phyloP scores from a whole-genome alignment of 106 monocot species.

The Chionographis japonica region DNA sequence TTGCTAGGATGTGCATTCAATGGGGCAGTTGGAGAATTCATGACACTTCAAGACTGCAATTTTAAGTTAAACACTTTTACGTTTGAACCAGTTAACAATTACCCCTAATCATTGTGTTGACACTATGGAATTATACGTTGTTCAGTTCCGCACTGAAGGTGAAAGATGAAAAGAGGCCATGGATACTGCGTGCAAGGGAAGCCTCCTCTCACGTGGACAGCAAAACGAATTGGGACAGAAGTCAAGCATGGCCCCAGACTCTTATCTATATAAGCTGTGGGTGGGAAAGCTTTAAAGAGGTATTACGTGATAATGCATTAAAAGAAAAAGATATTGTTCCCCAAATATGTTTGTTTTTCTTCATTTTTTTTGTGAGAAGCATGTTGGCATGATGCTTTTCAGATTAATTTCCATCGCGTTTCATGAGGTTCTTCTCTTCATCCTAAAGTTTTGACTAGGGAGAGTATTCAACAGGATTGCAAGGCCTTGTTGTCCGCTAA shows the following conservation, averaged over 20 bases:
- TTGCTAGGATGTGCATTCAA: too few species aligned
- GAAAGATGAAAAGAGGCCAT: constrained; percentile 96
- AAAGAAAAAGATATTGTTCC: neutral
- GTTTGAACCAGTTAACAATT: too few species aligned
- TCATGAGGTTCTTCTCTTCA: neutral
- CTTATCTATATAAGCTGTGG: constrained; percentile 98
- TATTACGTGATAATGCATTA: constrained; percentile 16
- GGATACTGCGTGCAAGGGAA: constrained; percentile 90
- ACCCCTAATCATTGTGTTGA: too few species aligned
- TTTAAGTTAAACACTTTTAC: too few species aligned
- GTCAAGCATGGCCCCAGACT: constrained; percentile 66
- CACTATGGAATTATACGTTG: neutral
- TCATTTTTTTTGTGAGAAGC: neutral
- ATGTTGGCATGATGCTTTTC: neutral
- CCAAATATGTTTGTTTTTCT: neutral
- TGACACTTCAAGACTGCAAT: too few species aligned
- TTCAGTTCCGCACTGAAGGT: constrained; percentile 49
- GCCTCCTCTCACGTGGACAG: constrained; percentile 75
- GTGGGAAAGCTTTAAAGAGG: constrained; percentile 98
- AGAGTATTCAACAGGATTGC: constrained; percentile 61
- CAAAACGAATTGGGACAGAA: constrained; percentile 48
- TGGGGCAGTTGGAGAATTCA: too few species aligned
- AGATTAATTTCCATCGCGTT: too few species aligned
- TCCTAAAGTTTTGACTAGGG: constrained; percentile 7
- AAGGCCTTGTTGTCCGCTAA: constrained; percentile 51